Evolutionary conservation across 345 rosid species (phyloP), one percentile per base, ranked within the genome.

Genomic region (Hevea brasiliensis): DNA sequence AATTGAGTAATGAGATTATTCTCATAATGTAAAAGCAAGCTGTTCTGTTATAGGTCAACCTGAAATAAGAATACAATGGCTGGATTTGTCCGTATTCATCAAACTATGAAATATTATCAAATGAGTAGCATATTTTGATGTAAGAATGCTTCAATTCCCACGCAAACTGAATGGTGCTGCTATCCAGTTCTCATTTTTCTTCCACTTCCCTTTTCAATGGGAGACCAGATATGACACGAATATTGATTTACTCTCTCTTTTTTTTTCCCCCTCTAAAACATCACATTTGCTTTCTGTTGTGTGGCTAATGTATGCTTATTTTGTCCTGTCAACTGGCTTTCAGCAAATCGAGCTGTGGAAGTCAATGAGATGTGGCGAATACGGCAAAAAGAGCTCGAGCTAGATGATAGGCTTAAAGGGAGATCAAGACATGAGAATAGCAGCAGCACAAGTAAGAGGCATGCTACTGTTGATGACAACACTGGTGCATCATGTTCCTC

Each of bases 291-390:
- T 55, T 64, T 58, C 18, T 72, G 21, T 57, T 14, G 17, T 40
- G 56, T 41, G 27, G 26, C 29, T 65, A 48, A 37, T 32, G 4
- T 15, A 10, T 50, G 64, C 17, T 7, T 64, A 48, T 48, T 35
- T 26, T 68, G 32, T 35, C 35, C 60, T 44, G 61, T 53, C 42
- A 32, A 37, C 65, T 71, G 29, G 6, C 65, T 32, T 40, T 53
- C 85, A 92, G 98, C 94, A 53, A 94, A 92, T 83, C 86, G 84
- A 88, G 85, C 86, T 32, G 95, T 86, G 64, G 96, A 94, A 82
- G 90, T 89, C 60, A 89, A 79, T 71, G 97, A 94, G 79, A 89
- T 94, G 94, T 94, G 98, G 95, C 87, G 84, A 45, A 74, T 72
- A 50, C 88, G 93, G 51, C 83, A 89, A 72, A 90, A 92, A 84